These are phyloP conservation scores for Aeschynomene evenia DNA, from an alignment of 306 rosid genomes.

Conservation along the genomic window DNA sequence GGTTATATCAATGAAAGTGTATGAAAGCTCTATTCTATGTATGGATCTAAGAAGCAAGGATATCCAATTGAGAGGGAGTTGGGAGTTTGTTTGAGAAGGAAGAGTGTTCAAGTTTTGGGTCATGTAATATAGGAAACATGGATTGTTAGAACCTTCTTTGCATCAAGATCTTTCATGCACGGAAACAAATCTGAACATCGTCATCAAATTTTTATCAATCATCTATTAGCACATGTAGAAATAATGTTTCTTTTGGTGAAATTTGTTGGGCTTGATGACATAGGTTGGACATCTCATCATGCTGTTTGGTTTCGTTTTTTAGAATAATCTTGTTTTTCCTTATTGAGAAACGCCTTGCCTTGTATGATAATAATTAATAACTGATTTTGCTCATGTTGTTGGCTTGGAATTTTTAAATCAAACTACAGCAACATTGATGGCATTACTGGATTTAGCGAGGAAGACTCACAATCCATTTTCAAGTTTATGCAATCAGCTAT, in stretches of 20 bases:
- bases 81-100: background rate
- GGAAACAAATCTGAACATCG: background rate
- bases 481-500: conserved; percentile 67
- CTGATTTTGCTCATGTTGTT: conserved; percentile 21
- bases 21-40: background rate
- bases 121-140: background rate
- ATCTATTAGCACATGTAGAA: background rate
- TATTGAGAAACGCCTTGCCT: background rate
- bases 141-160: background rate
- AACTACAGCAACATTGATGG: conserved; percentile 76
- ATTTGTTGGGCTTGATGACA: background rate
- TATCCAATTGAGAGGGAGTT: background rate
- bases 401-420: conserved; percentile 34
- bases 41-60: conserved; percentile 1
- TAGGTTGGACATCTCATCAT: background rate
- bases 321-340: background rate
- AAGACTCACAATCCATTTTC: conserved; percentile 53
- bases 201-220: background rate
- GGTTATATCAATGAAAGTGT: background rate
- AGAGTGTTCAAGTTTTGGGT: background rate
- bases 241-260: background rate
- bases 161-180: background rate
- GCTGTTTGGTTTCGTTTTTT: background rate
- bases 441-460: conserved; percentile 73
- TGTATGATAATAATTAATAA: conserved; percentile 19